A percentile compares a stretch with the other conserved stretches of the same genome.
Evolutionary conservation across 768 basidiomycete genomes (phyloP).

Genomic region (Podaxis sp.): DNA sequence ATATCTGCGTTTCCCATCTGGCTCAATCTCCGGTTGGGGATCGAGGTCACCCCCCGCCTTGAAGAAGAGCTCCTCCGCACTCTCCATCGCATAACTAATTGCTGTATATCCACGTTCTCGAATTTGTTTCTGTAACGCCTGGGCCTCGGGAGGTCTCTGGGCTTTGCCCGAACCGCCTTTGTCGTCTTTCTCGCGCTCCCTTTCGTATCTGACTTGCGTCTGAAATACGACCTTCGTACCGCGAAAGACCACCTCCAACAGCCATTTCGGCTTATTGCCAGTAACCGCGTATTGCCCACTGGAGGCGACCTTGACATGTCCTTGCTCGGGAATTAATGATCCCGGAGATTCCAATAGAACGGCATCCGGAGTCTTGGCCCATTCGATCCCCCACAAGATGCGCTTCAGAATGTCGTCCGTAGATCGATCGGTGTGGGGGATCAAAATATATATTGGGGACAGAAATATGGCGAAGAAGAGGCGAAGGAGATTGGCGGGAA

Average conservation of each 20-base stretch:
- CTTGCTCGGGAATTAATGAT: not conserved
- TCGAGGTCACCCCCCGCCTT: not conserved
- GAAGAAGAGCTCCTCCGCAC: constrained; percentile 3
- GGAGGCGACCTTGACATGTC: not conserved
- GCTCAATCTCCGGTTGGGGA: not conserved
- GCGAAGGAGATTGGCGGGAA: constrained; percentile 5
- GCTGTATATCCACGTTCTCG: not conserved
- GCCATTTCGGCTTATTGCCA: constrained; percentile 5
- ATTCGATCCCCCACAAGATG: constrained; percentile 8
- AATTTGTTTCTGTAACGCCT: not conserved
- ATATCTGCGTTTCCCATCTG: constrained; percentile 1
- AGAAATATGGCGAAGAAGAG: constrained; percentile 5
- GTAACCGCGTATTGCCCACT: constrained; percentile 9
- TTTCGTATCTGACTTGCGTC: constrained; percentile 1
- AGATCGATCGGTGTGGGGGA: not conserved
- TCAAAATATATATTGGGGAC: not conserved
- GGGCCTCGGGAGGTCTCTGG: not conserved
- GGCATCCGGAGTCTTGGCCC: constrained; percentile 8
- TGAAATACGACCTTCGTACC: not conserved
- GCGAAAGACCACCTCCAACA: constrained; percentile 7
- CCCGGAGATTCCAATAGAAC: constrained; percentile 6
- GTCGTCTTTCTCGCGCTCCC: not conserved
- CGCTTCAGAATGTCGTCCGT: not conserved
- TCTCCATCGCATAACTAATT: constrained; percentile 10
- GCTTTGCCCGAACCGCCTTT: not conserved